Conservation (phyloP, 345 rosid species). For the Anacardium occidentale region DNA sequence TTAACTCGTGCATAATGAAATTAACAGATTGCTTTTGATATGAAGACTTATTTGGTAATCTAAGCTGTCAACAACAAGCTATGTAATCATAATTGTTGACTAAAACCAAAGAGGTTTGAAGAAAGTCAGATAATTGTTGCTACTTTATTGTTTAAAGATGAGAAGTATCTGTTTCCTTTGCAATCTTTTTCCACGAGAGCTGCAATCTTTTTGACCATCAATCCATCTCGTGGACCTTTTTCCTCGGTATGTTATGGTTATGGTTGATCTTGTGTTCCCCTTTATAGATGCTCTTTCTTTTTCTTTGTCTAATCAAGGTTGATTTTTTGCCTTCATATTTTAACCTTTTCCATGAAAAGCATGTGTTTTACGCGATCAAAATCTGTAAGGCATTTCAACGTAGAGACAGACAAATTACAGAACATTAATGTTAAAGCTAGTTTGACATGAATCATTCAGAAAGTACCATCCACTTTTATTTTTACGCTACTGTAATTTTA, state of each 20-base stretch:
- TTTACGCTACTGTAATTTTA: too few relatives aligned
- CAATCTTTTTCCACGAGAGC: conserved; percentile 34
- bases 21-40: conserved; percentile 9
- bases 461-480: neutral
- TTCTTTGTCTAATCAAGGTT: conserved; percentile 39
- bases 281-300: conserved; percentile 22
- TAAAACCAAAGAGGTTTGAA: conserved; percentile 28
- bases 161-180: conserved; percentile 23
- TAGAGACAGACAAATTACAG: conserved; percentile 16
- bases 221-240: conserved; percentile 23
- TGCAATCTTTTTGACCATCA: conserved; percentile 54
- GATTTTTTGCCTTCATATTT: conserved; percentile 22
- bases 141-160: conserved; percentile 23
- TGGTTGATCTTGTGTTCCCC: conserved; percentile 28
- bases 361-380: conserved; percentile 22
- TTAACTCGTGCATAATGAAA: conserved; percentile 29
- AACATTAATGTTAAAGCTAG: neutral
- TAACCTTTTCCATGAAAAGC: conserved; percentile 22
- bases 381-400: conserved; percentile 23
- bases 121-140: conserved; percentile 23
- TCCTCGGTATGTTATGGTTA: conserved; percentile 27
- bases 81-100: conserved; percentile 56
- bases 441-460: conserved; percentile 1
- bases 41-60: conserved; percentile 11
- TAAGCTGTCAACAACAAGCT: conserved; percentile 43